Evolutionary conservation across 2,329 filamentous ascomycete genomes (phyloP), one percentile per base, ranked within the genome.

Genomic region (Chrysoporthe austroafricana): DNA sequence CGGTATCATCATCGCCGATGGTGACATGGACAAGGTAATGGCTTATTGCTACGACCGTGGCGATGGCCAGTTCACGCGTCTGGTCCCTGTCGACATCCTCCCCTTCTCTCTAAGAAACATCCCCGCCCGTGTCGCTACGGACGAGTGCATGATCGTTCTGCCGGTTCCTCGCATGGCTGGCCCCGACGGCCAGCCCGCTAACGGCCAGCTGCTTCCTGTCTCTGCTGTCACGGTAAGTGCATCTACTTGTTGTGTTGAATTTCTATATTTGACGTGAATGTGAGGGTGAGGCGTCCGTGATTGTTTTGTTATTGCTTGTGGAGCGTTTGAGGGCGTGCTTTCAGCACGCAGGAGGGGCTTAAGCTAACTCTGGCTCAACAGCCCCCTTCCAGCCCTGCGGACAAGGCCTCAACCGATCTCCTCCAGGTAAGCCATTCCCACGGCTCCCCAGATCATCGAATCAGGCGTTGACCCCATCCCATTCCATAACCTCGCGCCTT

Each of bases 21-120:
- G 68, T 43, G 74, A 74, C 61, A 70, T 76, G 14, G 74, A 78
- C 16, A 39, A 67, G 44, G 72, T 74, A 16, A 84, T 80, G 66
- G 81, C 79, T 1, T 89, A 89, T 74, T 87, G 81, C 70, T 81
- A 85, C 63, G 81, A 84, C 63, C 81, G 86, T 7, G 83, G 83
- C 9, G 82, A 87, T 67, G 86, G 86, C 3, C 76, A 79, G 59
- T 84, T 81, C 68, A 88, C 86, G 5, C 79, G 83, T 3, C 81
- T 89, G 0, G 78, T 89, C 16, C 85, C 85, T 0, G 86, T 84
- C 0, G 87, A 89, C 69, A 78, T 81, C 76, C 75, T 89, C 13
- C 83, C 82, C 0, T 14, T 66, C 14, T 73, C 77, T 3, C 73
- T 84, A 44, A 71, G 76, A 6, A 80, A 82, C 57, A 77, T 88